Base-by-base conservation (phyloP, 352 stramenopile genomes). In the Thraustochytrium sp. region DNA sequence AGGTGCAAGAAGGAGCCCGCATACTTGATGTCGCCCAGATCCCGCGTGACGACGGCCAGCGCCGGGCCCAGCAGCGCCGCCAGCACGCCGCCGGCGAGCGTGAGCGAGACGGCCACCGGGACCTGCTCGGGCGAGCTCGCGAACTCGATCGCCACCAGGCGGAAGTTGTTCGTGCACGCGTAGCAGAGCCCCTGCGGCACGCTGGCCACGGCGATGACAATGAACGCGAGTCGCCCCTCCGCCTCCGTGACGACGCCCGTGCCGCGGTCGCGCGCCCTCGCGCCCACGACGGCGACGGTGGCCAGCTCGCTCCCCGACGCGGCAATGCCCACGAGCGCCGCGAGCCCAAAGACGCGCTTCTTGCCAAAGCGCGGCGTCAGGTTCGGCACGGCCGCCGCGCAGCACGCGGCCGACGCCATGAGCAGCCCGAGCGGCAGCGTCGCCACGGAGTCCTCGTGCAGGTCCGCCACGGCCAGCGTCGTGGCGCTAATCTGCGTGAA, bases 401-500 rank as follows among this genome's bases (percentile, higher is more conserved):
- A 36, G 3, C 51, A 5, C 62, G 62, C 29, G 4, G 37, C 62
- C 23, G 37, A 51, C 5, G 62, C 62, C 62, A 75, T 51, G 62
- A 75, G 36, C 8, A 75, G 23, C 36, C 62, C 62, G 3, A 75
- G 38, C 37, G 62, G 62, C 23, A 75, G 3, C 13, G 62, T 75
- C 1, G 37, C 16, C 38, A 34, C 8, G 8, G 36, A 54, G 23
- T 53, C 23, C 13, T 54, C 62, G 29, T 75, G 29, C 31, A 75
- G 44, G 4, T 55, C 62, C 4, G 37, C 62, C 0, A 54, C 62
- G 23, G 40, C 62, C 23, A 75, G 36, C 38, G 62, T 54, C 3
- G 62, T 75, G 18, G 62, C 8, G 44, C 62, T 75, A 23, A 75
- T 26, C 44, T 75, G 62, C 62, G 44, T 54, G 29, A 75, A 75